Base-by-base conservation (phyloP, 441 rosid species). In the Erodium moschatum region DNA sequence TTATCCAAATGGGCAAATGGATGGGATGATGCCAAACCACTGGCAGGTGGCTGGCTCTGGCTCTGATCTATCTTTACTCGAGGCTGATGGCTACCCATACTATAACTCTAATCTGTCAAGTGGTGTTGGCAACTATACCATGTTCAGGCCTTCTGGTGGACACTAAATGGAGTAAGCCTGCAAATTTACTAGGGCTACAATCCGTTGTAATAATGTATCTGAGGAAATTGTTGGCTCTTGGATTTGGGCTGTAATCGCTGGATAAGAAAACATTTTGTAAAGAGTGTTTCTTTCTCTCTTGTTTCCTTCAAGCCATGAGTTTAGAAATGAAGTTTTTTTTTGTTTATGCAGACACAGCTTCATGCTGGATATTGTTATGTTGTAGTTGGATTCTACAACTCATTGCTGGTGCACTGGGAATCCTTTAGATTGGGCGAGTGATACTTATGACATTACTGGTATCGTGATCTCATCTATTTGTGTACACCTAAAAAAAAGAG, bases 141-240 rank as follows among this genome's bases (percentile, higher is more conserved):
- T 80, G 63, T 89, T 77, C 80, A 82, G 87, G 77, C 96, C 96
- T 67, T 86, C 92, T 8, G 89, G 84, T 31, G 90, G 95, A 35
- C 90, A 82, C 67, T 93, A 85, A 87, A 75, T 78, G 73, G 27
- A 24, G 27, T 2, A 70, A 31, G 38, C 20, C 31, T 33, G 0
- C 24, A 8, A 77, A 65, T 68, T 21, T 46, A 11, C 13, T 48
- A 1, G 44, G 75, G 67, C 70, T 60, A 16, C 40, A 64, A 24
- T 66, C 78, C 71, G 56, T 69, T 65, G 73, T 72, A 75, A 68
- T 68, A 71, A 73, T 75, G 70, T 24, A 24, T 24, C 27, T 24
- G 27, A 24, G 27, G 77, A 68, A 72, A 67, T 64, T 52, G 71
- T 46, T 72, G 86, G 85, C 61, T 75, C 56, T 63, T 66, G 72